These are phyloP conservation scores for Bruguiera hainesii DNA, from an alignment of 441 rosid species.

Conservation along the genomic window DNA sequence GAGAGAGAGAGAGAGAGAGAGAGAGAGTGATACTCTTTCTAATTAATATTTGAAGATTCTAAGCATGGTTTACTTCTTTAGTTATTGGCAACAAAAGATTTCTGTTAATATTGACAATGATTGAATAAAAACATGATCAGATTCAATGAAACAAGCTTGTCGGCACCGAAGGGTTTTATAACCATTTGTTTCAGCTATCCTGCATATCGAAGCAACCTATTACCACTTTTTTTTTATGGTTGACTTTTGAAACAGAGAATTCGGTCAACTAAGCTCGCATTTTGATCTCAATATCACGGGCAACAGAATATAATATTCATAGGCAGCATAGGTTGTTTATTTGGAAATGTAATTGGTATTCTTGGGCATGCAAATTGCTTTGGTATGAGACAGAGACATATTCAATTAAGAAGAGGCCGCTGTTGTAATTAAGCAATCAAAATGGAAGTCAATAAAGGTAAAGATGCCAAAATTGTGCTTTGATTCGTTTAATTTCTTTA, in stretches of 20 bases:
- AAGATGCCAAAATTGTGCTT: no score
- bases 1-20: no score
- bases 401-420: background rate
- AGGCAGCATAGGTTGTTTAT: background rate
- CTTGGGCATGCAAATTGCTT: conserved; percentile 9
- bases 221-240: conserved; percentile 15
- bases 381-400: background rate
- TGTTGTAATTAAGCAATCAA: background rate
- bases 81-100: background rate
- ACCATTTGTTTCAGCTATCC: background rate
- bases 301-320: background rate
- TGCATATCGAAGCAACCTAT: conserved; percentile 7
- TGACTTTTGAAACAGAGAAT: conserved; percentile 20
- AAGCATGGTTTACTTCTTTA: conserved; percentile 8
- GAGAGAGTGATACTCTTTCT: no score
- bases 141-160: conserved; percentile 25
- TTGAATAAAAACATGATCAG: conserved; percentile 1
- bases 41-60: background rate
- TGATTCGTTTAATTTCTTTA: background rate
- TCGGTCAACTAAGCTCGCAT: conserved; percentile 12
- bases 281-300: background rate
- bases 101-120: conserved; percentile 8
- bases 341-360: no score
- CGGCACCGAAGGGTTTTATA: background rate
- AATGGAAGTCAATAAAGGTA: background rate